Evolutionary conservation across 352 stramenopile species (phyloP).

Genomic region (Globisporangium orthogonon): DNA sequence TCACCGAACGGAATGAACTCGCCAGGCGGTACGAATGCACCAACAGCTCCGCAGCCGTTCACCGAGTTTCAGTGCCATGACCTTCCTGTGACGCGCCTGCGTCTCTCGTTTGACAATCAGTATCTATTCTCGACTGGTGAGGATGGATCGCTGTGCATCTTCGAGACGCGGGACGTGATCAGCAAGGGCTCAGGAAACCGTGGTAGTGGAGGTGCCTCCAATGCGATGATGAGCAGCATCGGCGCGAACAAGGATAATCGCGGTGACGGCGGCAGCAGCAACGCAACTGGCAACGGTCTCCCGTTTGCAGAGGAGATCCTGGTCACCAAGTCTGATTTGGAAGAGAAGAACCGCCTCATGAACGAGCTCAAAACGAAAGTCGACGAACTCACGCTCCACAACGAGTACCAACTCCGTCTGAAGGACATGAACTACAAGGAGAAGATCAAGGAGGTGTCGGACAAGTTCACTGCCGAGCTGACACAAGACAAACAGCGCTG

Average conservation of each 20-base stretch:
- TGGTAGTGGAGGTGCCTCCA: conserved; percentile 13
- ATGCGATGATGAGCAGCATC: conserved; percentile 23
- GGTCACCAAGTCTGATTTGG: conserved; percentile 90
- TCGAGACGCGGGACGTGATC: conserved; percentile 74
- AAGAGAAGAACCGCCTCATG: conserved; percentile 91
- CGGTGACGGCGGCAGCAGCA: conserved; percentile 16
- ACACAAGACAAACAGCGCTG: conserved; percentile 91
- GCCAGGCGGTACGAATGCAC: conserved; percentile 9
- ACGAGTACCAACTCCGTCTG: conserved; percentile 93
- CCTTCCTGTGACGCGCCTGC: conserved; percentile 60
- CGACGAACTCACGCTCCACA: conserved; percentile 91
- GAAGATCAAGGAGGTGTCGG: conserved; percentile 93
- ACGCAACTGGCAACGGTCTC: conserved; percentile 45
- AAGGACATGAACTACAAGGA: conserved; percentile 96
- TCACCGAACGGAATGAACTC: conserved; percentile 11
- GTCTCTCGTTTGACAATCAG: conserved; percentile 86
- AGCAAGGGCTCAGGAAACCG: conserved; percentile 33
- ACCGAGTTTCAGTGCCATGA: conserved; percentile 80
- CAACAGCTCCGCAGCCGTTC: conserved; percentile 22
- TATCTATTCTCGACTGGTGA: conserved; percentile 91
- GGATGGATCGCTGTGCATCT: conserved; percentile 89
- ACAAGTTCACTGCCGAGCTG: conserved; percentile 92
- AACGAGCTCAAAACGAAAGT: conserved; percentile 93
- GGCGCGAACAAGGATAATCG: conserved; percentile 20
- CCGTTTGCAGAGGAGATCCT: conserved; percentile 90